A percentile compares a stretch with the other conserved stretches of the same genome.
Evolutionary conservation across 768 basidiomycete genomes (phyloP).

Genomic region (Kwoniella bestiolae): DNA sequence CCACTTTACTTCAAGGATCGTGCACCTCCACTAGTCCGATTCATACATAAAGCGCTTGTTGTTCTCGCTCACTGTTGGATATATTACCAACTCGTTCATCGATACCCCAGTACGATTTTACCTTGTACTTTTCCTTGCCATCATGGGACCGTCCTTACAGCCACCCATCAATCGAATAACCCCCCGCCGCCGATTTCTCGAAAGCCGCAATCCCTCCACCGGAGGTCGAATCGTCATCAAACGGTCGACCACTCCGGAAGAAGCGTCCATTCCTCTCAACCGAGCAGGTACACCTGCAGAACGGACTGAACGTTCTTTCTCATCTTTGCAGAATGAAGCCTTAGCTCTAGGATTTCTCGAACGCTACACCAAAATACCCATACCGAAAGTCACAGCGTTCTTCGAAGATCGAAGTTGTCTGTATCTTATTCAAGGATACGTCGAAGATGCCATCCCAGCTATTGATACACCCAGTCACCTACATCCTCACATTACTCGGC

Average conservation of each 20-base stretch:
- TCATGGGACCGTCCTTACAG: too few relatives aligned
- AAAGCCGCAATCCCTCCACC: not conserved
- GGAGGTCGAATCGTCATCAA: not conserved
- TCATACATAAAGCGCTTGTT: too few relatives aligned
- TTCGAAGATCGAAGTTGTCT: conserved; percentile 1
- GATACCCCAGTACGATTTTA: too few relatives aligned
- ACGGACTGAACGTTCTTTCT: not conserved
- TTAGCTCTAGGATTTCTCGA: not conserved
- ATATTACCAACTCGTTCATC: too few relatives aligned
- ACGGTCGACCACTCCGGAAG: conserved; percentile 5
- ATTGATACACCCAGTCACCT: not conserved
- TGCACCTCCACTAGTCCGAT: too few relatives aligned
- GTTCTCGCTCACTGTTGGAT: too few relatives aligned
- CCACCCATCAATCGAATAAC: not conserved
- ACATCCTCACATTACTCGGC: not conserved
- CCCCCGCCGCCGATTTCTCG: conserved; percentile 2
- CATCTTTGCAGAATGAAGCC: not conserved
- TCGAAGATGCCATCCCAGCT: not conserved
- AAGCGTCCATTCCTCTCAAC: not conserved
- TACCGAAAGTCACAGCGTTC: not conserved
- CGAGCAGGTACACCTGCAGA: not conserved
- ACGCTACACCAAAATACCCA: not conserved
- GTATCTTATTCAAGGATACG: not conserved
- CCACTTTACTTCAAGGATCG: too few relatives aligned
- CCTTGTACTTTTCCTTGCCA: too few relatives aligned